Evolutionary conservation across 1,284 basidiomycete genomes (phyloP).

Genomic region (Papiliotrema terrestris): DNA sequence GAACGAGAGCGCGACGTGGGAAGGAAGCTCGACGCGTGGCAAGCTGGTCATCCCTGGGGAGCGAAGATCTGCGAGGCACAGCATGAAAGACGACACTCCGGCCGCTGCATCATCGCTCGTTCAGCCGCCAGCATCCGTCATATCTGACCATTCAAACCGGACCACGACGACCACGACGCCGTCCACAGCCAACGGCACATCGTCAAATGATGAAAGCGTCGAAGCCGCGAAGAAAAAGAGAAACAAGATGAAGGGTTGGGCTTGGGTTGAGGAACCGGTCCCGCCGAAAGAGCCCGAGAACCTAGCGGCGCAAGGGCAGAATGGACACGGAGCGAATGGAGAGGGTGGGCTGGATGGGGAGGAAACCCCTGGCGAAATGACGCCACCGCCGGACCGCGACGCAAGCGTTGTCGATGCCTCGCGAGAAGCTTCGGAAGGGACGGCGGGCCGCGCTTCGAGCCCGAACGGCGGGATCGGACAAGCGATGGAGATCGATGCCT

Average conservation of each 20-base stretch:
- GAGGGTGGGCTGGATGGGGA: not conserved
- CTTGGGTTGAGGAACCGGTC: conserved; percentile 11
- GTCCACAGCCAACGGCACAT: not conserved
- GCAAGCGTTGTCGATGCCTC: no score
- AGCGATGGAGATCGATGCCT: no score
- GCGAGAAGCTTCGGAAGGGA: no score
- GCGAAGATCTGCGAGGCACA: conserved; percentile 28
- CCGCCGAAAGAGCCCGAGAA: not conserved
- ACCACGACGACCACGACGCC: not conserved
- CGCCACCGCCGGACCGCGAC: no score
- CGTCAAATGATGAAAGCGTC: not conserved
- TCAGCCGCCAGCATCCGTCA: not conserved
- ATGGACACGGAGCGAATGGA: no score
- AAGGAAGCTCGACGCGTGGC: conserved; percentile 9
- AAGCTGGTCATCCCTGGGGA: conserved; percentile 38
- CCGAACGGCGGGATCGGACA: no score
- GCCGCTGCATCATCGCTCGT: not conserved
- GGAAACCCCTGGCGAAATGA: no score
- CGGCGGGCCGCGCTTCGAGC: no score
- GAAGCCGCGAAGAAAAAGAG: not conserved
- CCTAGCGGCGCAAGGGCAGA: no score
- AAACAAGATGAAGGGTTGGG: conserved; percentile 11
- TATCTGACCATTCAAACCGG: not conserved
- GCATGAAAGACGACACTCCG: not conserved
- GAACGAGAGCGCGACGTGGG: conserved; percentile 7